These are phyloP conservation scores for Tetrahymena thermophila DNA, from an alignment of 73 alveolate species.

Conservation along the genomic window DNA sequence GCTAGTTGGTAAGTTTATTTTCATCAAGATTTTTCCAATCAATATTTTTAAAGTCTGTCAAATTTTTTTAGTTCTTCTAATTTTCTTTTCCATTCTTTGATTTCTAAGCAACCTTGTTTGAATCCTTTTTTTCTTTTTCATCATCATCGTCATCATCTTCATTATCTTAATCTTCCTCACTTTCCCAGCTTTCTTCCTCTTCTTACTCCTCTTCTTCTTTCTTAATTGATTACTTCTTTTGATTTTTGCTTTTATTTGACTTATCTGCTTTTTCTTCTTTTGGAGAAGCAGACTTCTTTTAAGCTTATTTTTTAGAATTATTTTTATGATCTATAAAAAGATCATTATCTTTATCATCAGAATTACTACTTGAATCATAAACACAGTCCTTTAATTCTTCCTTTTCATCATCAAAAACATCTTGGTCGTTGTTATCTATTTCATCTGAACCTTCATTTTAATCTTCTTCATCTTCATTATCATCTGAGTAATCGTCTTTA, in stretches of 20 bases:
- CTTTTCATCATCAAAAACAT: not conserved
- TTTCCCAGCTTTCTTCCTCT: not conserved
- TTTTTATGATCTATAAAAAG: not conserved
- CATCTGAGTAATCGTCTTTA: not conserved
- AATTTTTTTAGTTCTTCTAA: not conserved
- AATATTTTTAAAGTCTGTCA: not conserved
- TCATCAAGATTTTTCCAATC: not conserved
- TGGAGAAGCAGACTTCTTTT: not conserved
- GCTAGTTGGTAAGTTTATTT: not conserved
- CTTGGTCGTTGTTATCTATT: not conserved
- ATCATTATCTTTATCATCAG: not conserved
- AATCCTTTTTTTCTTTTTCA: not conserved
- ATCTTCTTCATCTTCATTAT: not conserved
- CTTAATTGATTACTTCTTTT: not conserved
- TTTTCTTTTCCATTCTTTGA: not conserved
- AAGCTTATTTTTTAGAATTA: not conserved
- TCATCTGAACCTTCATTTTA: not conserved
- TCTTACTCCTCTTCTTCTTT: not conserved
- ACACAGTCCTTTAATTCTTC: not conserved
- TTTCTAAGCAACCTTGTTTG: not conserved
- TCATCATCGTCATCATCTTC: not conserved
- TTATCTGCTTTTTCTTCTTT: not conserved
- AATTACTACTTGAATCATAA: not conserved
- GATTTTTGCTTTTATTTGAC: not conserved
- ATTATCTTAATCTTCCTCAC: not conserved